These are phyloP conservation scores for Sarcodon aspratus DNA, from an alignment of 768 basidiomycete species.

Conservation along the genomic window DNA sequence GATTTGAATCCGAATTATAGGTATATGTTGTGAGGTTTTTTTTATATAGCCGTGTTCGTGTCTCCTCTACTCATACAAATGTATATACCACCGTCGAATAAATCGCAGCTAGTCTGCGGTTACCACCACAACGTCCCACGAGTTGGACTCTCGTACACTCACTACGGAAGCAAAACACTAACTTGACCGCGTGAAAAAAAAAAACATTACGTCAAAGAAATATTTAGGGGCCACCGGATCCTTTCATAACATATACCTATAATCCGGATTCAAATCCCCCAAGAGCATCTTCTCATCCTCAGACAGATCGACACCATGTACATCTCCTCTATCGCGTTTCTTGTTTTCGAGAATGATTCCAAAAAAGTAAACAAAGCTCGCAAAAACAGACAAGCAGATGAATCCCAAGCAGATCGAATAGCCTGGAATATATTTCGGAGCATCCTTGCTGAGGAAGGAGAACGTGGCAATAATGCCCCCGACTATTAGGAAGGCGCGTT, in stretches of 20 bases:
- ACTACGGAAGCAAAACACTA: background rate
- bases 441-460: conserved; percentile 16
- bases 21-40: conserved; percentile 3
- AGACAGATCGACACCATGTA: conserved; percentile 4
- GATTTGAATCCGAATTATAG: conserved; percentile 10
- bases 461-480: conserved; percentile 18
- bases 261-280: conserved; percentile 14
- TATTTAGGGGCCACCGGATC: too few relatives aligned
- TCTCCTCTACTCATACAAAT: background rate
- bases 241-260: conserved; percentile 7
- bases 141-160: background rate
- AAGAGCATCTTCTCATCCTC: conserved; percentile 9
- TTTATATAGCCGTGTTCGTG: too few relatives aligned
- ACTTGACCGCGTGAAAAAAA: too few relatives aligned
- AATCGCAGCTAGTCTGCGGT: background rate
- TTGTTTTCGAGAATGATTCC: conserved; percentile 12
- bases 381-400: conserved; percentile 11
- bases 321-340: conserved; percentile 6
- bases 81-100: background rate
- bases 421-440: conserved; percentile 14
- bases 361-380: conserved; percentile 11
- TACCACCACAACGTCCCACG: too few relatives aligned
- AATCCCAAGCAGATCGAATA: conserved; percentile 17
- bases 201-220: too few relatives aligned
- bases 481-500: conserved; percentile 4